Conservation (phyloP, 805 yeast genomes). For the Wickerhamiella sergipiensis region DNA sequence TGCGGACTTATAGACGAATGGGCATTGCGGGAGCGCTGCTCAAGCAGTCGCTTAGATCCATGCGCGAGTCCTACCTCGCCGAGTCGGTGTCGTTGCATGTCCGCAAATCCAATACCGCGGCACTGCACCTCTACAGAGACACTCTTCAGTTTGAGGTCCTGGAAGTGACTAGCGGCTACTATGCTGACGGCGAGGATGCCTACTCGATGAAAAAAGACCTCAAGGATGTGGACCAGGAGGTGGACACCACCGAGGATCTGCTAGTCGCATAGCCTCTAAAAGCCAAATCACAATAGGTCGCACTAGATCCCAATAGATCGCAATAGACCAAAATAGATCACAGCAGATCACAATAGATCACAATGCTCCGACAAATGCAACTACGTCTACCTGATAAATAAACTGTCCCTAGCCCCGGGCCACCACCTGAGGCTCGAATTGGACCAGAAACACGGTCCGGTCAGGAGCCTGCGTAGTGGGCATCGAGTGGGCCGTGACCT, state of each 20-base stretch:
- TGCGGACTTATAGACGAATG: constrained; percentile 90
- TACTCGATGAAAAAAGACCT: constrained; percentile 78
- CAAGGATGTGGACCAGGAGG: constrained; percentile 20
- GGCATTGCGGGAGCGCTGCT: constrained; percentile 85
- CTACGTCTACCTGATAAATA: neutral
- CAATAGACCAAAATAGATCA: too few relatives aligned
- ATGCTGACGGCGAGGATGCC: constrained; percentile 96
- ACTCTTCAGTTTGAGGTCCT: constrained; percentile 72
- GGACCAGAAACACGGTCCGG: constrained; percentile 63
- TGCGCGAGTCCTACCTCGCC: constrained; percentile 71
- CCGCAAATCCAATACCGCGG: constrained; percentile 85
- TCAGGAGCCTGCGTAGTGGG: constrained; percentile 44
- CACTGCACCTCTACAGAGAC: constrained; percentile 78
- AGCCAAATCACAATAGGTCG: too few relatives aligned
- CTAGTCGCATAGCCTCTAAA: neutral
- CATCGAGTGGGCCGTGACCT: constrained; percentile 72
- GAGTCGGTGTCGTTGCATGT: constrained; percentile 84
- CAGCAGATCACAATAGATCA: too few relatives aligned
- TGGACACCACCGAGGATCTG: constrained; percentile 4
- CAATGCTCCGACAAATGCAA: too few relatives aligned
- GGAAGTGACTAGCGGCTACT: constrained; percentile 74
- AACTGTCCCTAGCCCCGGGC: neutral
- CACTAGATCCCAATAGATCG: too few relatives aligned
- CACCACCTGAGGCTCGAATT: constrained; percentile 33
- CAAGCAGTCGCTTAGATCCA: constrained; percentile 62